Evolutionary conservation across 768 basidiomycete species (phyloP), one percentile per base, ranked within the genome.

Genomic region (Phlebiopsis flavidoalba): DNA sequence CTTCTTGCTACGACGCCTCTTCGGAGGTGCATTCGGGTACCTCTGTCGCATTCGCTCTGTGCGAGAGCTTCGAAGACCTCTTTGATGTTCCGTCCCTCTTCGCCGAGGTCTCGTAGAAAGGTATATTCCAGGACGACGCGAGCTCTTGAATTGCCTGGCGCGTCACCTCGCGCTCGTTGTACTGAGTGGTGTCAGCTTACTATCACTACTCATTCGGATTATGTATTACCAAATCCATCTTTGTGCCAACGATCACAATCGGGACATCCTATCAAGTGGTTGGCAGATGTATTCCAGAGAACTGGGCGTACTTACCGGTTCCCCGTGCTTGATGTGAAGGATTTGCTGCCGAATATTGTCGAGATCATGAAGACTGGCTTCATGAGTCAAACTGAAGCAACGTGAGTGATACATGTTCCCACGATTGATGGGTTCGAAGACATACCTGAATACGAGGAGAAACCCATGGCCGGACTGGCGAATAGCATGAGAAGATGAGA

Each of bases 41-140:
- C 80, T 80, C 56, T 65, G 71, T 33, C 87, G 81, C 90, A 93
- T 90, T 66, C 89, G 89, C 63, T 81, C 80, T 51, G n/a, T n/a
- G 91, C 75, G 31, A 93, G 79, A 61, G 88, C 87, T 66, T 89
- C 85, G 69, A 93, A 93, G 17, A 88, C 90, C 43, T 91, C 89
- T 8, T 75, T 74, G 57, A 93, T 80, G 65, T 93, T 84, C 90
- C 88, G 68, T 92, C 86, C 51, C 83, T 79, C 72, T 93, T 93
- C 10, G 91, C 89, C n/a, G 90, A 92, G 2, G 91, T 93, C 74
- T 93, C 92, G 69, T 88, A 93, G 68, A 91, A 89, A 6, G 81
- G 88, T n/a, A 91, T 74, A 14, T 77, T 76, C 90, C 91, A 92
- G 2, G 79, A 79, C 35, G 72, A 77, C 19, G 87, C 83, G 11